Evolutionary conservation across 1,284 basidiomycete genomes (phyloP), one percentile per base, ranked within the genome.

Genomic region (Cystobasidiaceae sp.): DNA sequence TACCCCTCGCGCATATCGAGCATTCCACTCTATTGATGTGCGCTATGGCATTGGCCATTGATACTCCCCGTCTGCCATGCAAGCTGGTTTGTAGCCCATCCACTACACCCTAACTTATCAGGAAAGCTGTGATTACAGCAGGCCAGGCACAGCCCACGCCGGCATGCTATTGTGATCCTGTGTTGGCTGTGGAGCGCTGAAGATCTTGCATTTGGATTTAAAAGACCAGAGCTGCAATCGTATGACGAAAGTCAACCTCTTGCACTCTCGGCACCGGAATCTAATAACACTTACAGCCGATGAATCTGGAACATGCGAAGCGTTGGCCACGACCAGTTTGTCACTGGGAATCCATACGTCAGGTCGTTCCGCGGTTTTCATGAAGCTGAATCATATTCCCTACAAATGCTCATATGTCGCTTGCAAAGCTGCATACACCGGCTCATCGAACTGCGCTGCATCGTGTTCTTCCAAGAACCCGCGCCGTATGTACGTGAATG

Each of bases 401-500:
- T 33, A 64, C 61, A 64, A 50, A 19, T 27, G 25, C 21, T 21
- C 21, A 28, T 50, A 56, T 3, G 15, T 37, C 3, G 46, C 41
- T 7, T 25, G 17, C 25, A 64, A n/a, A 19, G 61, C 61, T 21
- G 33, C 39, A n/a, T 43, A 64, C 15, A 64, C n/a, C n/a, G 61
- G 61, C 23, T 64, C 61, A 49, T 64, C 61, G 27, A 64, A 64
- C 32, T 19, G 23, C 5, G 28, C 25, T 3, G 61, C 61, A 32
- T 48, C 33, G 5, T 25, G 28, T 25, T 64, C 61, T 45, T 64
- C 61, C 61, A 64, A 37, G 52, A 56, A 64, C 9, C 61, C 61
- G 39, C 61, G 32, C 21, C 52, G 23, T 3, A 64, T 44, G 17
- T 45, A 49, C 11, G 21, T 44, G 28, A 55, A 64, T n/a, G 51